Evolutionary conservation across 176 grass and related monocot genomes (phyloP).

Genomic region (Pontederia crassipes): DNA sequence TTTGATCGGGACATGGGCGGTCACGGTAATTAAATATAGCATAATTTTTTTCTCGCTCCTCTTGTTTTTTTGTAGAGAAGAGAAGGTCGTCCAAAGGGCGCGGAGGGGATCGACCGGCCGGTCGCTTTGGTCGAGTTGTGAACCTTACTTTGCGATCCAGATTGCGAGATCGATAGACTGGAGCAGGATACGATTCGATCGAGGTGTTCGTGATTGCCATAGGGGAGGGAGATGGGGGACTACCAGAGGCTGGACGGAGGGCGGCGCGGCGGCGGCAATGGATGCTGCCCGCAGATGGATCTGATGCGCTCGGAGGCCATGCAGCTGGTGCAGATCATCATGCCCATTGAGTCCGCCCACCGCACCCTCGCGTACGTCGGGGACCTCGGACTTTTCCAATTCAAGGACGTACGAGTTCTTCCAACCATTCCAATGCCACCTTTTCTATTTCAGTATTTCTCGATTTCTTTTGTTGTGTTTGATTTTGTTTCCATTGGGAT

Average conservation of each 20-base stretch:
- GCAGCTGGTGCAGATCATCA: constrained; percentile 95
- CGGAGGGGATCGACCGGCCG: no score
- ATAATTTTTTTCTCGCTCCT: no score
- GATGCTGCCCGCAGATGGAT: constrained; percentile 81
- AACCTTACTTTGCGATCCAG: no score
- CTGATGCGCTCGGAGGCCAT: constrained; percentile 98
- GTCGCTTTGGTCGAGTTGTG: no score
- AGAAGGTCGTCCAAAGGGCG: no score
- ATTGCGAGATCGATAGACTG: no score
- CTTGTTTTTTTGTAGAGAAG: no score
- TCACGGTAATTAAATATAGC: no score
- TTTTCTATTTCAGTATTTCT: neutral
- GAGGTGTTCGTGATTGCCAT: no score
- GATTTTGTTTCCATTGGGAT: neutral
- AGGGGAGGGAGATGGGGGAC: constrained; percentile 23
- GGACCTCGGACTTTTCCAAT: constrained; percentile 85
- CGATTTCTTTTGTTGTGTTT: neutral
- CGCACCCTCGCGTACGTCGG: constrained; percentile 77
- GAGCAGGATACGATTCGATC: no score
- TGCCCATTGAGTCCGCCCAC: constrained; percentile 82
- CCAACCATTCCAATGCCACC: neutral
- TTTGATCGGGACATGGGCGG: no score
- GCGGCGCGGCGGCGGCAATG: constrained; percentile 28
- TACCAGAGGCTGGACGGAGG: neutral
- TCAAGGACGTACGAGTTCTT: constrained; percentile 69